Evolutionary conservation across 306 rosid genomes (phyloP).

Genomic region (Gynostemma pentaphyllum): DNA sequence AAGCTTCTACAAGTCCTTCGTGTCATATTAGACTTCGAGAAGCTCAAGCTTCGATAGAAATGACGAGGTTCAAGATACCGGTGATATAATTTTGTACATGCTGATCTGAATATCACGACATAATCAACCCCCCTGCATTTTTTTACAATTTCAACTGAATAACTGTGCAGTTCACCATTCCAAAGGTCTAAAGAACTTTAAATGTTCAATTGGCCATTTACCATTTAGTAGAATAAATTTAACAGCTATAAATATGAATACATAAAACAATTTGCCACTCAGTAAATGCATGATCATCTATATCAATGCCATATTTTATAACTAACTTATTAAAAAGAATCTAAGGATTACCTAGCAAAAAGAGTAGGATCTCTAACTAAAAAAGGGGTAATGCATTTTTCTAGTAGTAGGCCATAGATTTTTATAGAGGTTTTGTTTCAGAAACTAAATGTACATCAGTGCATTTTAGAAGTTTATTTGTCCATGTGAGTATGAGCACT

Average conservation of each 20-base stretch:
- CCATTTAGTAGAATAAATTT: background rate
- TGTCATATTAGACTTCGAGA: background rate
- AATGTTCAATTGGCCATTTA: background rate
- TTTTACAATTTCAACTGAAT: background rate
- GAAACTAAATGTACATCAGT: background rate
- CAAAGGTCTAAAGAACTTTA: background rate
- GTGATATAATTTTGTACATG: background rate
- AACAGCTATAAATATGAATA: background rate
- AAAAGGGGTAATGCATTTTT: background rate
- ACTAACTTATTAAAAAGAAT: background rate
- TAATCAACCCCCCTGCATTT: background rate
- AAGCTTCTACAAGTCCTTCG: background rate
- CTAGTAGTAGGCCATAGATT: background rate
- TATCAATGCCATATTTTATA: background rate
- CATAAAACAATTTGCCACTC: background rate
- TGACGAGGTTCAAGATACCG: background rate
- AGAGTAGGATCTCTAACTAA: background rate
- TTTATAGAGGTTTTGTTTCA: background rate
- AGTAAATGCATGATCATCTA: background rate
- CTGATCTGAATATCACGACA: background rate
- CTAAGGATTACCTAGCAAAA: background rate
- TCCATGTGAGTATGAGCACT: no score
- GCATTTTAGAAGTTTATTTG: background rate
- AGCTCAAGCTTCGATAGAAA: background rate
- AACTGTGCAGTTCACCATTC: background rate